A percentile compares a stretch with the other conserved stretches of the same genome.
These are phyloP conservation scores for Beauveria brongniartii DNA, from an alignment of 2,329 filamentous ascomycete genomes.

Conservation along the genomic window DNA sequence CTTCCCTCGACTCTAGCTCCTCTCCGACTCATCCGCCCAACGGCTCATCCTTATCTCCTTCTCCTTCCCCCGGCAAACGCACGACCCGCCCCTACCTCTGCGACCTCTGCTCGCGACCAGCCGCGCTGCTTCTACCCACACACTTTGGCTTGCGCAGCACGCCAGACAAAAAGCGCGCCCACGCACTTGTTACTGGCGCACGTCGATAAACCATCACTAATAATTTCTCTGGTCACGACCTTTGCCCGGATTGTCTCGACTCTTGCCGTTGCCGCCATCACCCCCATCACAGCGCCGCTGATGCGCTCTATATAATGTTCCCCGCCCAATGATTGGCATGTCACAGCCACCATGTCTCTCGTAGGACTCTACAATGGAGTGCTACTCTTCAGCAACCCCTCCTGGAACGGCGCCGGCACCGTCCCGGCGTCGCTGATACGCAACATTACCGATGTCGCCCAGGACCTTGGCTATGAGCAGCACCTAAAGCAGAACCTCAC, in stretches of 20 bases:
- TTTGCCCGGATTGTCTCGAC: neutral
- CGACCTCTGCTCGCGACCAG: neutral
- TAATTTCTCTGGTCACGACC: neutral
- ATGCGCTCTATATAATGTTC: constrained; percentile 10
- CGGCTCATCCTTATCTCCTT: neutral
- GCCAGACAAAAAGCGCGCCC: neutral
- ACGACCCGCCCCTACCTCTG: neutral
- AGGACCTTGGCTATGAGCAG: constrained; percentile 46
- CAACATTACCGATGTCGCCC: constrained; percentile 47
- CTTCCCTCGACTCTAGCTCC: neutral
- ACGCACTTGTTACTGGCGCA: neutral
- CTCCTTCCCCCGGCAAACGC: neutral
- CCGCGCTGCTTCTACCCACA: neutral
- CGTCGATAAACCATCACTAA: neutral
- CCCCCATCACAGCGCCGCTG: neutral
- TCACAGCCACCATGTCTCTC: constrained; percentile 24
- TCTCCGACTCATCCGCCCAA: neutral
- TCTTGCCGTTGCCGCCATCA: neutral
- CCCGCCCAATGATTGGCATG: constrained; percentile 9
- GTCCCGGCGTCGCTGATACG: constrained; percentile 45
- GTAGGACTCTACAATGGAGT: constrained; percentile 43
- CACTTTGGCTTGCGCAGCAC: neutral
- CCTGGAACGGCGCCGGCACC: constrained; percentile 41
- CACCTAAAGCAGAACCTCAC: constrained; percentile 53
- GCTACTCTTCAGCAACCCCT: constrained; percentile 53